Base-by-base conservation (phyloP, 164 flowering plant species). In the Echeveria elegans region DNA sequence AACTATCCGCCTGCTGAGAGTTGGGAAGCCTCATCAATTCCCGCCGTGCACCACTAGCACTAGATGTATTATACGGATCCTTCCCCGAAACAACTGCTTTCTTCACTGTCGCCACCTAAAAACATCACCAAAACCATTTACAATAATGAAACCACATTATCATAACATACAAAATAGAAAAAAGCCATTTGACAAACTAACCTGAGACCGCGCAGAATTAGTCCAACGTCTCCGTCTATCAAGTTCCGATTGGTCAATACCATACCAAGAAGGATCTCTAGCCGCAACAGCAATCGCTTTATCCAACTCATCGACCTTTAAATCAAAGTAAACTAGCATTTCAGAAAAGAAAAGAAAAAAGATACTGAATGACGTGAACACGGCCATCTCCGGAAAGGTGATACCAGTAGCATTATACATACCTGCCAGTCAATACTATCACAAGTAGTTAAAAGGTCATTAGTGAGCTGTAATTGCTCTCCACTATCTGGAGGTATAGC, bases 341-440 rank as follows among this genome's bases (percentile, higher is more conserved):
- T 43, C 47, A 43, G 47, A 43, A 16, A 43, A 43, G 0, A 11
- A 43, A 16, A 43, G 11, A 43, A 43, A 11, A 43, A 16, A 43
- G 11, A 43, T 11, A 43, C 47, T 16, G 19, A 43, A 2, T 11
- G 47, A 43, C 18, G 15, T 34, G 37, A 43, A 43, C 0, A 43
- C 47, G 3, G 16, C 47, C 15, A 11, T 2, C 1, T 2, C 1
- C 47, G 18, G 47, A 43, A 43, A 40, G 14, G 15, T 7, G 45
- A 8, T 2, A 14, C 2, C 15, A 40, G 45, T 2, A 40, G 11
- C 15, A 40, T 8, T 7, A 8, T 6, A 63, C 8, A 37, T 81
- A 92, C 98, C 96, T 93, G 98, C 97, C 98, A 93, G 69, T 81
- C 88, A 69, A 90, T 85, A 87, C 98, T 93, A 69, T 88, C 96